These are phyloP conservation scores for Metschnikowia aberdeeniae DNA, from an alignment of 805 yeast genomes.

Conservation along the genomic window DNA sequence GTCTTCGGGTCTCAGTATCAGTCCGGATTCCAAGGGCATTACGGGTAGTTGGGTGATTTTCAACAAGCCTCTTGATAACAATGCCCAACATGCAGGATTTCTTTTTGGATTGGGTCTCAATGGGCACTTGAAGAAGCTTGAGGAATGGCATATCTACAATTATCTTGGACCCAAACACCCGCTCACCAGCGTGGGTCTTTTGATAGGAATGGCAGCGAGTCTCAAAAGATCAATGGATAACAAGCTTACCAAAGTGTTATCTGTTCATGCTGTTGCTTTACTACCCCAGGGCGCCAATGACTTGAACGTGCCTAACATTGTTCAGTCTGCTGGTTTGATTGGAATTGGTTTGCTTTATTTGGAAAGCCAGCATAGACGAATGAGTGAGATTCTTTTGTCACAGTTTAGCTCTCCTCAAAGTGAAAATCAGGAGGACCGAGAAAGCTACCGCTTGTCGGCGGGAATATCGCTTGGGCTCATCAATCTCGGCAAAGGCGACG, in stretches of 20 bases:
- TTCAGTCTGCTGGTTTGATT: conserved; percentile 87
- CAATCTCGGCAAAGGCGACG: conserved; percentile 72
- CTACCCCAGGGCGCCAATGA: conserved; percentile 90
- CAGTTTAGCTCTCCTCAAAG: conserved; percentile 59
- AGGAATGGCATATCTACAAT: conserved; percentile 96
- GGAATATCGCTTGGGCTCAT: conserved; percentile 86
- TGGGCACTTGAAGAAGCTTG: conserved; percentile 78
- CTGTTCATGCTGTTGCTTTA: conserved; percentile 89
- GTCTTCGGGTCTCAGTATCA: conserved; percentile 75
- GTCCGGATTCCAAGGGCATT: conserved; percentile 63
- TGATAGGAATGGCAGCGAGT: conserved; percentile 93
- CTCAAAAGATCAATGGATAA: conserved; percentile 76
- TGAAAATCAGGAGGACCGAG: conserved; percentile 58
- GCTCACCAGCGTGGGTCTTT: conserved; percentile 77
- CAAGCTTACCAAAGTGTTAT: conserved; percentile 81
- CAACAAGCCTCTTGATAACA: conserved; percentile 66
- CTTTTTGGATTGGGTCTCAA: conserved; percentile 87
- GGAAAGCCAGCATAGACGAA: conserved; percentile 74
- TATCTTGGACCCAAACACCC: conserved; percentile 87
- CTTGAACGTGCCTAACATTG: conserved; percentile 73
- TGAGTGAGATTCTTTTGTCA: conserved; percentile 73
- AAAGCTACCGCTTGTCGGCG: conserved; percentile 80
- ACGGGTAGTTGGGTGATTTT: conserved; percentile 90
- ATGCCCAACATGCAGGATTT: conserved; percentile 91
- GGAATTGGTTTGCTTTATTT: conserved; percentile 85